Base-by-base conservation (phyloP, 129 eudicot species). In the Arctium minus region DNA sequence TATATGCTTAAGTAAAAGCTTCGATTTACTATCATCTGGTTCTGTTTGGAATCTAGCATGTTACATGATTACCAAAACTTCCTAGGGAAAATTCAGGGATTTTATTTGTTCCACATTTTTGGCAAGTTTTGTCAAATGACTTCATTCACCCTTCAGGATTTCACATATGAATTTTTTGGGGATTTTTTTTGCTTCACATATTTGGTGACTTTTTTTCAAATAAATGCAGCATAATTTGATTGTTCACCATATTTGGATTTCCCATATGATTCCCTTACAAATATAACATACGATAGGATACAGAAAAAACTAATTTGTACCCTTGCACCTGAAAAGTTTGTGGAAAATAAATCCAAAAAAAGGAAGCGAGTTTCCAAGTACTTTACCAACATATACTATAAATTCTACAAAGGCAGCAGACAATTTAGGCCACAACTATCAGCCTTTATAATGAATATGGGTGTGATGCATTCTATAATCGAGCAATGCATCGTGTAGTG, bases 221-320 rank as follows among this genome's bases (percentile, higher is more conserved):
- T 37, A 62, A 77, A 39, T 31, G 33, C 33, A 33, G 70, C 46
- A 13, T 77, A 64, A 36, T 40, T 77, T 62, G 27, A 62, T 13
- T 35, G 50, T 39, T 64, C 33, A 11, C 53, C 12, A 9, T n/a
- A 10, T 60, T 35, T 62, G 72, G 50, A 33, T 48, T 39, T 32
- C 30, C 70, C 42, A 76, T 17, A 50, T n/a, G 18, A 78, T 62
- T 77, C 48, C 80, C 81, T 36, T n/a, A 36, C 53, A 77, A 3
- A 36, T 64, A 35, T n/a, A 77, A 1, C 38, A 62, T 78, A 36
- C 37, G 56, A 77, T 9, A 62, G 73, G 29, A 77, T 62, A 32
- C 17, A 46, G 13, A 46, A 75, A 48, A 8, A 60, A 8, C 22
- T 50, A 60, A 77, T 35, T 77, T 77, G 71, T 60, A 77, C 8